Evolutionary conservation across 176 grass and related monocot genomes (phyloP), one percentile per base, ranked within the genome.

Genomic region (Aegilops sharonensis): DNA sequence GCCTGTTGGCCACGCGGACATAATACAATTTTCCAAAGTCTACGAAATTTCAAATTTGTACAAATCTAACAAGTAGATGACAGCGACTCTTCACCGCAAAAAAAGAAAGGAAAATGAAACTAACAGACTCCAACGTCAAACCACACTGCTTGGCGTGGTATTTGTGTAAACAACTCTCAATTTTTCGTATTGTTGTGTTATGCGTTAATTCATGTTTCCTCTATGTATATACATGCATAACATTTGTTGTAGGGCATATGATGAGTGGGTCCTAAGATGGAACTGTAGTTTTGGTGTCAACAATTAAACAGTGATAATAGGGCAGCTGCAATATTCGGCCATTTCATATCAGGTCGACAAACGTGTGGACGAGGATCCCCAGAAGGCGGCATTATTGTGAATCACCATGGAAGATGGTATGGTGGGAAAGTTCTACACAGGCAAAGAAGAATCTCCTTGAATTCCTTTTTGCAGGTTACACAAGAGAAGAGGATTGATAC

Each of bases 361-460:
- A 70, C 27, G 80, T 84, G 85, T 80, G 82, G 88, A 88, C 68
- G 75, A 87, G n/a, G 69, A 88, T 61, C 74, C 47, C 85, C 83
- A 81, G 78, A 70, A 64, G 76, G 52, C 73, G 12, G 65, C 27
- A 75, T 77, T 73, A 34, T 84, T 42, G 57, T 83, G 83, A 57
- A 67, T 72, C 85, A 79, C 64, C 68, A 85, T 85, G 56, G 77
- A 84, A 87, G 73, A 90, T 94, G 92, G 92, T 92, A 94, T 86
- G 90, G 73, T 85, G 81, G 89, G 87, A 78, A 81, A 27, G 69
- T 76, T 92, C 40, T 75, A 89, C 64, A 66, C 72, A 56, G 65
- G 61, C 17, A 50, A 76, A 24, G 30, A 66, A 81, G 37, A 83
- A 31, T 89, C 47, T 79, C 54, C 64, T 77, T 72, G 52, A 61